These are phyloP conservation scores for Tricholomella constricta DNA, from an alignment of 768 basidiomycete species.

Conservation along the genomic window DNA sequence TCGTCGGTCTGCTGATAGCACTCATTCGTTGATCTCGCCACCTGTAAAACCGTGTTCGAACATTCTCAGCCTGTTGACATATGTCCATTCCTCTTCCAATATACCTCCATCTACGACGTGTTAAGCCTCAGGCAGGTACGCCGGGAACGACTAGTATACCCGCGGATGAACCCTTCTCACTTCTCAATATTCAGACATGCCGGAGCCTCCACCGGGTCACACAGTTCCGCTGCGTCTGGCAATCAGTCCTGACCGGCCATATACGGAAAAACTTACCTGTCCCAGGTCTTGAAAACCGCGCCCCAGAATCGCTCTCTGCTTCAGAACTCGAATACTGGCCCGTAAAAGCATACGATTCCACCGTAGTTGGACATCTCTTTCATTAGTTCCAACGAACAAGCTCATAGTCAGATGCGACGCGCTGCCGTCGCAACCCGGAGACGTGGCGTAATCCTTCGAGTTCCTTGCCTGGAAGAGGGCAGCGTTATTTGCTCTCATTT, in stretches of 20 bases:
- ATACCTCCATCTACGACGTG: conserved; percentile 44
- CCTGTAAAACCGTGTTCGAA: not conserved
- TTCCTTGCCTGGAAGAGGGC: conserved; percentile 47
- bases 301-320: conserved; percentile 38
- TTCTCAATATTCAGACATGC: conserved; percentile 43
- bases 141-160: not conserved
- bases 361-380: conserved; percentile 49
- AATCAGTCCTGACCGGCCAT: conserved; percentile 40
- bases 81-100: conserved; percentile 41
- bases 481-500: conserved; percentile 51
- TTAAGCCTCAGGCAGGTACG: conserved; percentile 50
- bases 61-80: conserved; percentile 44
- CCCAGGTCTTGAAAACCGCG: conserved; percentile 35
- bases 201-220: conserved; percentile 43
- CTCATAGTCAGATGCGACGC: conserved; percentile 22
- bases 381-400: conserved; percentile 33
- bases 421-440: conserved; percentile 30
- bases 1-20: not conserved
- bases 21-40: not conserved
- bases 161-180: not conserved
- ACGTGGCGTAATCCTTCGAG: conserved; percentile 39
- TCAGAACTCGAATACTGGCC: conserved; percentile 46
- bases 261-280: conserved; percentile 48
- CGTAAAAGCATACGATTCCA: conserved; percentile 43
- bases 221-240: conserved; percentile 53